A percentile compares a stretch with the other conserved stretches of the same genome.
Conservation (phyloP, 2,329 filamentous ascomycete genomes). For the Penicillium sp. region DNA sequence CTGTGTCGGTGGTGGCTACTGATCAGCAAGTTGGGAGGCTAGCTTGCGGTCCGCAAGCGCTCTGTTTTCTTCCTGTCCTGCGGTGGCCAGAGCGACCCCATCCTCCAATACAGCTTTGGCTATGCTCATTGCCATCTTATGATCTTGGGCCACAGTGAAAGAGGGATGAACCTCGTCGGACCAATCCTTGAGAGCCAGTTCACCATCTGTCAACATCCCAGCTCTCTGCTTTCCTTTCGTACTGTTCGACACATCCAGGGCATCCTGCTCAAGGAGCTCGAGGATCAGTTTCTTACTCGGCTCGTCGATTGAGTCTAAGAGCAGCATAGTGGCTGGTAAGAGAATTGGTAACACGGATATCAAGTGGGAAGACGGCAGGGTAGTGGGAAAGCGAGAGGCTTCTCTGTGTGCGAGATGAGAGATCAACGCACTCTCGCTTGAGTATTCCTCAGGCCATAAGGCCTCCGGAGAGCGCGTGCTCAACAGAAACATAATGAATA, state of each 20-base stretch:
- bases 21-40: constrained; percentile 5
- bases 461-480: not conserved
- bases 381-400: not conserved
- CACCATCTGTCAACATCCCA: constrained; percentile 1
- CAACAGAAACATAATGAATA: not conserved
- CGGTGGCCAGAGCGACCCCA: constrained; percentile 11
- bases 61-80: constrained; percentile 15
- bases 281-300: constrained; percentile 7
- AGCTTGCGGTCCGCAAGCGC: constrained; percentile 3
- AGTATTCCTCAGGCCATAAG: not conserved
- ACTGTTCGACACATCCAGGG: not conserved
- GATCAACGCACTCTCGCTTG: not conserved
- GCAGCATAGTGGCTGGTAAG: not conserved
- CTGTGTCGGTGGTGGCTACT: not conserved
- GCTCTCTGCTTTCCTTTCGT: not conserved
- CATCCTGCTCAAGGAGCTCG: constrained; percentile 4
- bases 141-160: not conserved
- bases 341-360: not conserved
- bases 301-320: constrained; percentile 8
- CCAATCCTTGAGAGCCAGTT: constrained; percentile 15
- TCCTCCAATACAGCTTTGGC: constrained; percentile 13
- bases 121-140: constrained; percentile 12
- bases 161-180: constrained; percentile 6
- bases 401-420: not conserved
- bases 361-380: not conserved